These are phyloP conservation scores for Fusarium sp. DNA, from an alignment of 2,329 filamentous ascomycete genomes.

Conservation along the genomic window DNA sequence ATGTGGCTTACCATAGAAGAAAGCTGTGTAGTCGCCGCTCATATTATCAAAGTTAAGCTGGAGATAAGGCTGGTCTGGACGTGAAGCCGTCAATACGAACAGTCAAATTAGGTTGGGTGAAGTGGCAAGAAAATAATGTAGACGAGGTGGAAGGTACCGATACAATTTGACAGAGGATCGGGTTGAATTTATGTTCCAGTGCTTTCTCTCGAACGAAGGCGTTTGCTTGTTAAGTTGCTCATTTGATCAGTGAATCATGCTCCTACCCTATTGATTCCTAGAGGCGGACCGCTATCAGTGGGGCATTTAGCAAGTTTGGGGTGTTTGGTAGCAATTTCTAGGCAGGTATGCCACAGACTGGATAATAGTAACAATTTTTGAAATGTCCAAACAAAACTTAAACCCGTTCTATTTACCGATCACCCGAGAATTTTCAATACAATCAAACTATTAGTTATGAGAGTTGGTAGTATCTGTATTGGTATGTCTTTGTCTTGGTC, in stretches of 20 bases:
- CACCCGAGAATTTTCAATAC: background rate
- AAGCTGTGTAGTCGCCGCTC: constrained; percentile 62
- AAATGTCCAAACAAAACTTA: too few relatives aligned
- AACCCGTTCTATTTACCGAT: too few relatives aligned
- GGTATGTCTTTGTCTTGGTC: background rate
- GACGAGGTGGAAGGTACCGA: background rate
- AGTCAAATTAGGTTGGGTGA: background rate
- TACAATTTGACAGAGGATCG: background rate
- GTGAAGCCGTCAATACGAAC: background rate
- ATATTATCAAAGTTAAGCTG: constrained; percentile 47
- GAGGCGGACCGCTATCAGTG: constrained; percentile 19
- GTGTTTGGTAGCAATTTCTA: constrained; percentile 1
- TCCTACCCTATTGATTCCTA: constrained; percentile 20
- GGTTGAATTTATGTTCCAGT: constrained; percentile 1
- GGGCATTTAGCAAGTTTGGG: constrained; percentile 21
- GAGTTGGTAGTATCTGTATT: too few relatives aligned
- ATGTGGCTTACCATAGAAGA: constrained; percentile 67
- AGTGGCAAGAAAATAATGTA: background rate
- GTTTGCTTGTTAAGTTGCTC: background rate
- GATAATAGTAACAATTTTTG: too few relatives aligned
- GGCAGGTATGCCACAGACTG: background rate
- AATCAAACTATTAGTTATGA: too few relatives aligned
- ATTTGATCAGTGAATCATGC: constrained; percentile 25
- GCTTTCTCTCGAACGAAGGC: background rate
- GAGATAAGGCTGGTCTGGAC: background rate